Evolutionary conservation across 1,139 yeast species (phyloP), one percentile per base, ranked within the genome.

Genomic region (Yamadazyma friedrichii): DNA sequence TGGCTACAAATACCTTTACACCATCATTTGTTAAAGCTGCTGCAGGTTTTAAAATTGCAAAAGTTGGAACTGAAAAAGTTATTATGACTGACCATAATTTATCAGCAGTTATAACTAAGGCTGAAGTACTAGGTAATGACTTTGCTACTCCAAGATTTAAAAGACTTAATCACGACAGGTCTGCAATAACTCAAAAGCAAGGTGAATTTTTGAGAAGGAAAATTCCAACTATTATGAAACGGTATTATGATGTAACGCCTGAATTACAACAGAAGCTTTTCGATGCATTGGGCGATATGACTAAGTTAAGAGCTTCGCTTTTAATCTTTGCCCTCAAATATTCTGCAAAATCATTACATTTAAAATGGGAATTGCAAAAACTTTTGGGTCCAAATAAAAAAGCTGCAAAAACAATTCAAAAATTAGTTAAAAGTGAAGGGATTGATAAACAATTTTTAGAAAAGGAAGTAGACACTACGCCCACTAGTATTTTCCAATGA

Each of bases 271-370:
- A 42, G 0, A 49, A 48, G 9, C 53, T 75, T 4, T 40, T 49
- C 6, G 35, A 45, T 1, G 53, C 53, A 27, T 40, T 73, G 2
- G 11, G 37, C 1, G 29, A 38, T 1, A 31, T 74, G 44, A 54
- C 58, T 9, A 67, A 60, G 42, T 56, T 61, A 3, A 59, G 65
- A 17, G 83, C 80, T 0, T 55, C 74, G 0, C 58, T 63, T 22
- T 49, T 80, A 38, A 65, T 79, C 2, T 78, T 79, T 58, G 81
- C 79, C 0, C 50, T 52, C 15, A 58, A 52, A 38, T 65, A 57
- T 40, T 63, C 70, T 2, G 38, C 48, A 15, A 51, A 49, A 20
- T 43, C 64, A 6, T 46, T 64, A 20, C 56, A 61, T 56, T 51
- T 61, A 3, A 49, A 52, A 26, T 66, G 70, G 70, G 66, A 65